A percentile compares a stretch with the other conserved stretches of the same genome.
These are phyloP conservation scores for Eleusine coracana DNA, from an alignment of 176 grass and related monocot genomes.

Conservation along the genomic window DNA sequence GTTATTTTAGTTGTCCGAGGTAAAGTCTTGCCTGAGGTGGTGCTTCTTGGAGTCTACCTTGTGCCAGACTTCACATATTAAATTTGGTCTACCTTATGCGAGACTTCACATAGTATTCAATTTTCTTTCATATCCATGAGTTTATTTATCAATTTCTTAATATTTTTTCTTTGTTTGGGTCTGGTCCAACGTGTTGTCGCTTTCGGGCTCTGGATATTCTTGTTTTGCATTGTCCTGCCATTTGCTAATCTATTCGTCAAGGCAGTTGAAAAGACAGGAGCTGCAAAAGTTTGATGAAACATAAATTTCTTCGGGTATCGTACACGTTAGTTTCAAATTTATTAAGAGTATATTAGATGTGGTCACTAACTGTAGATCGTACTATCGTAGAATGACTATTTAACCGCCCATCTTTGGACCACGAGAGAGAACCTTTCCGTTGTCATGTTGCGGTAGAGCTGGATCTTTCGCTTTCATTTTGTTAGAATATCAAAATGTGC, in stretches of 20 bases:
- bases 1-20: slow-evolving; percentile 29
- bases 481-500: neutral
- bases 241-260: neutral
- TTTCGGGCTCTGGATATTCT: neutral
- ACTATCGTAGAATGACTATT: neutral
- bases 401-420: slow-evolving; percentile 8
- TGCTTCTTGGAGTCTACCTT: slow-evolving; percentile 37
- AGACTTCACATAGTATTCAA: neutral
- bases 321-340: slow-evolving; percentile 21
- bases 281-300: slow-evolving; percentile 38
- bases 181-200: neutral
- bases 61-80: neutral
- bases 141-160: neutral
- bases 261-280: slow-evolving; percentile 19
- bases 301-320: slow-evolving; percentile 15
- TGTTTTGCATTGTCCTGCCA: neutral
- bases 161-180: neutral
- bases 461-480: neutral
- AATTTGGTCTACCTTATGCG: neutral
- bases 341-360: neutral
- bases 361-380: neutral
- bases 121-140: neutral
- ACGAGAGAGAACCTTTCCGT: neutral
- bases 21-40: neutral
- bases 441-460: neutral